A percentile compares a stretch with the other conserved stretches of the same genome.
phyloP scores from a whole-genome alignment of 192 early-diverging fungal genomes.

The Chytriomyces sp. region DNA sequence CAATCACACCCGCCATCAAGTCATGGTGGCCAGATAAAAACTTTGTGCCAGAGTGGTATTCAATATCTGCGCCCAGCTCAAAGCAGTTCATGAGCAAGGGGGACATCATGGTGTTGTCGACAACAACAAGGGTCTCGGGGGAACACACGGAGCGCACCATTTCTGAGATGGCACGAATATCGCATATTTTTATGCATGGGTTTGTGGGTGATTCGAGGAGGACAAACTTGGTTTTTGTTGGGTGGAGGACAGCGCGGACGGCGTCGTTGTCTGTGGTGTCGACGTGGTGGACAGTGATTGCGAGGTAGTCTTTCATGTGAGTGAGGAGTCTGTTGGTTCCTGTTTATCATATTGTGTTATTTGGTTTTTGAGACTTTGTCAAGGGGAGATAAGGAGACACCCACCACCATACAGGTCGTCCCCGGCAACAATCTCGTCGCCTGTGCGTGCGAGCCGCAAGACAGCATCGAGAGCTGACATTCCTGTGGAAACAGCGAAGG shows the following conservation, averaged over 20 bases:
- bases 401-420: conserved; percentile 93
- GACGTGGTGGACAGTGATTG: conserved; percentile 85
- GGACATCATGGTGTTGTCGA: conserved; percentile 99
- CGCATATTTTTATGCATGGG: conserved; percentile 91
- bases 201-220: conserved; percentile 96
- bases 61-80: conserved; percentile 89
- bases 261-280: conserved; percentile 76
- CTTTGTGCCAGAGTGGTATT: conserved; percentile 96
- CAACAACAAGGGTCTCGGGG: conserved; percentile 82
- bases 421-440: conserved; percentile 92
- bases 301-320: conserved; percentile 75
- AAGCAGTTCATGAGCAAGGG: conserved; percentile 89
- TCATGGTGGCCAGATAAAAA: conserved; percentile 97
- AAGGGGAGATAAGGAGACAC: conserved; percentile 7
- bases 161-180: conserved; percentile 76
- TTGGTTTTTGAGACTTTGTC: not conserved
- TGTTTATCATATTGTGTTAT: conserved; percentile 12
- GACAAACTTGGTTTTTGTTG: conserved; percentile 77
- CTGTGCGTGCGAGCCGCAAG: conserved; percentile 78
- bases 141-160: conserved; percentile 72
- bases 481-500: conserved; percentile 85
- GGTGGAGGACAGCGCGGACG: conserved; percentile 66
- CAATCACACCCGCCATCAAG: conserved; percentile 97
- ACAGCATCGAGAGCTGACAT: conserved; percentile 96
- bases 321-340: conserved; percentile 92